Conservation (phyloP, 1,284 basidiomycete species). For the Ganoderma sinense region DNA sequence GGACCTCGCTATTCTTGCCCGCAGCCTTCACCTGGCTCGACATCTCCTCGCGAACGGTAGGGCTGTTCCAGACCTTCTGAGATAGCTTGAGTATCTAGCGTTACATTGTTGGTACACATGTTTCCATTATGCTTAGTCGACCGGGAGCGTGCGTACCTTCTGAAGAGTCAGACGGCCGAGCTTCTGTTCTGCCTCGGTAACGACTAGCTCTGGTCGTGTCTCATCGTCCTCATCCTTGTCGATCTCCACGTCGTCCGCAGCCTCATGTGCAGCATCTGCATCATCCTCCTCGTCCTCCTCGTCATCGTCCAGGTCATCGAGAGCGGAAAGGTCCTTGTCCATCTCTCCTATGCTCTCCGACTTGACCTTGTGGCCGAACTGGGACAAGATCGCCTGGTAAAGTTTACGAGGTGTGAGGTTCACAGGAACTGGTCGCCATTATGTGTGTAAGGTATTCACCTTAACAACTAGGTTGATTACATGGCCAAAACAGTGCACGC, state of each 20-base stretch:
- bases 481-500: conserved; percentile 35
- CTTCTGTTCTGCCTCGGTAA: conserved; percentile 6
- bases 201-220: conserved; percentile 4
- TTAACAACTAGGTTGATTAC: conserved; percentile 29
- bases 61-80: too few species aligned
- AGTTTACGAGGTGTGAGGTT: too few species aligned
- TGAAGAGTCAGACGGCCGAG: background rate
- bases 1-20: conserved; percentile 13
- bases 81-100: background rate
- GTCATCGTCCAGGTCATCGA: background rate
- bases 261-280: too few species aligned
- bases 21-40: conserved; percentile 8
- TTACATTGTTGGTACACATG: background rate
- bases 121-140: background rate
- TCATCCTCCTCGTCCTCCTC: background rate
- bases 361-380: background rate
- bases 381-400: background rate
- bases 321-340: background rate
- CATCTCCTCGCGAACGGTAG: conserved; percentile 22
- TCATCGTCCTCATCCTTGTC: conserved; percentile 4
- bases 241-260: background rate
- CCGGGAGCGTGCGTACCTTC: background rate
- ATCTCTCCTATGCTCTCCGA: background rate
- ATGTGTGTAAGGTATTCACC: conserved; percentile 7
- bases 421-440: too few species aligned